Conservation (phyloP, 495 filamentous ascomycete genomes). For the Schizothecium vesticola region DNA sequence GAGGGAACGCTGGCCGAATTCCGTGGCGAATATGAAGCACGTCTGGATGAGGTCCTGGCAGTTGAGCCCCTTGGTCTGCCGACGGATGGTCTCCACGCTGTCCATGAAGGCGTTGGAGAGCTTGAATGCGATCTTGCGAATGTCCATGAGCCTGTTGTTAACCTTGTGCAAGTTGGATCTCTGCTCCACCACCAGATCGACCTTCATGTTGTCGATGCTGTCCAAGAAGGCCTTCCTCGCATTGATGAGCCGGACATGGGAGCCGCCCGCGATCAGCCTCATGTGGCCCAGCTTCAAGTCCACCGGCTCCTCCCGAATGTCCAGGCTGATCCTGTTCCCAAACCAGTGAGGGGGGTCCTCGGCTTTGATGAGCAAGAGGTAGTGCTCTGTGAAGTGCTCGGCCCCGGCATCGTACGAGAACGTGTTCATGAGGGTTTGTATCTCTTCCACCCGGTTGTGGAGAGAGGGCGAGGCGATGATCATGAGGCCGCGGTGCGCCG, state of each 20-base stretch:
- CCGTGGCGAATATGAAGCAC: conserved; percentile 97
- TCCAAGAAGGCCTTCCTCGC: conserved; percentile 73
- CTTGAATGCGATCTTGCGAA: conserved; percentile 93
- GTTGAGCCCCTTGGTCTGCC: conserved; percentile 75
- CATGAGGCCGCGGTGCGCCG: conserved; percentile 68
- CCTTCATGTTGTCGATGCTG: conserved; percentile 67
- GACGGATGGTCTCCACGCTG: conserved; percentile 85
- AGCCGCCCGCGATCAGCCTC: conserved; percentile 85
- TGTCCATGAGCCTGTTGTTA: conserved; percentile 85
- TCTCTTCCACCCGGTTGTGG: conserved; percentile 65
- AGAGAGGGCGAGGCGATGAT: conserved; percentile 80
- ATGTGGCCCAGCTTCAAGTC: conserved; percentile 84
- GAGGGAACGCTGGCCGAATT: conserved; percentile 91
- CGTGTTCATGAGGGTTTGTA: conserved; percentile 78
- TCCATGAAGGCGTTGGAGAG: conserved; percentile 99
- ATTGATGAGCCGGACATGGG: conserved; percentile 68
- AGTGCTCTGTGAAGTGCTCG: conserved; percentile 71
- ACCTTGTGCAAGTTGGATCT: conserved; percentile 90
- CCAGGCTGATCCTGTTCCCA: conserved; percentile 64
- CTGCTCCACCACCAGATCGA: conserved; percentile 85
- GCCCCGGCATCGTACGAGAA: conserved; percentile 74
- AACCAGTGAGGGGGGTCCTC: conserved; percentile 77
- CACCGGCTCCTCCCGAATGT: conserved; percentile 69
- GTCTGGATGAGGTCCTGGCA: conserved; percentile 96
- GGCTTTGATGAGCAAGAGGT: conserved; percentile 78